Conservation (phyloP, 225 moss, liverwort and hornwort species). For the Physcomitrellopsis africana region DNA sequence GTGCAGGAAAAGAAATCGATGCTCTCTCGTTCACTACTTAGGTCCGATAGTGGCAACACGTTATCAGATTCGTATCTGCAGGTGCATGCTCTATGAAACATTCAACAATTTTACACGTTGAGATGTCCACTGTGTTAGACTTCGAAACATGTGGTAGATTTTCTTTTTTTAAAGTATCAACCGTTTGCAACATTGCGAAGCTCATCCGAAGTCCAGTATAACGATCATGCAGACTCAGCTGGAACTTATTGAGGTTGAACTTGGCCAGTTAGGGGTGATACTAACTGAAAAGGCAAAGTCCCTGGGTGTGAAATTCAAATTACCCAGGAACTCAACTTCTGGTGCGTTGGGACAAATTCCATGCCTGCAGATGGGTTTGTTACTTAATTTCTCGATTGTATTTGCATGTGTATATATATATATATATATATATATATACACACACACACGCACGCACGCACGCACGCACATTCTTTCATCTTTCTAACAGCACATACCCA, state of each 20-base stretch:
- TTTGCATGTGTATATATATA: no score
- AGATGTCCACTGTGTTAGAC: neutral
- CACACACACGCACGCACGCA: no score
- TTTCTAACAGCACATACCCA: conserved; percentile 20
- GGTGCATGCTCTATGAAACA: neutral
- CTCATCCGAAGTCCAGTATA: no score
- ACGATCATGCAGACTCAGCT: conserved; percentile 46
- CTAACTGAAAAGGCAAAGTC: conserved; percentile 56
- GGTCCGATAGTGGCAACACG: neutral
- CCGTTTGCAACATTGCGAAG: neutral
- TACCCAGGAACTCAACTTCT: conserved; percentile 45
- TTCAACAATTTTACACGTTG: neutral
- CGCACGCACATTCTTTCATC: neutral
- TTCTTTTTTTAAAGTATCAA: neutral
- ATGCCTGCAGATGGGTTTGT: conserved; percentile 23
- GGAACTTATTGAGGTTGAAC: conserved; percentile 46
- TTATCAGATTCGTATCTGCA: neutral
- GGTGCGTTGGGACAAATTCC: conserved; percentile 50
- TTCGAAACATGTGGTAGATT: neutral
- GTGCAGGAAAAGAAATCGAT: neutral
- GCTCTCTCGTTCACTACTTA: neutral
- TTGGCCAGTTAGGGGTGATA: conserved; percentile 56
- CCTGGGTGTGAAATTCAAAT: conserved; percentile 62
- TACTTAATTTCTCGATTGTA: conserved; percentile 1
- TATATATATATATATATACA: no score